Evolutionary conservation across 306 rosid species (phyloP), one percentile per base, ranked within the genome.

Genomic region (Acacia acuminata): DNA sequence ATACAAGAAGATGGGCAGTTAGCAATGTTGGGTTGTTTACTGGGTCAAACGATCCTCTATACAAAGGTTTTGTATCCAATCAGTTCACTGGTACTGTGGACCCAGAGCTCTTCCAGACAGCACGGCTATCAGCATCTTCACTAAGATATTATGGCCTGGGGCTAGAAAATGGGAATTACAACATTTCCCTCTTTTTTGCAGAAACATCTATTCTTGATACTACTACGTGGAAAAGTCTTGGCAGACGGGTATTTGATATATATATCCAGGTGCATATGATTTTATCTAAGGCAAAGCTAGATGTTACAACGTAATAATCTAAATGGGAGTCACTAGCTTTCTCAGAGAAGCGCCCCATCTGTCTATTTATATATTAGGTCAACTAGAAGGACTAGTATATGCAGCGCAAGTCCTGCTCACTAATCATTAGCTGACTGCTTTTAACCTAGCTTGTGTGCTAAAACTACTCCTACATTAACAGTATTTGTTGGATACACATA

Each of bases 141-240:
- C 69, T 94, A 63, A 87, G 98, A 85, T 92, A 94, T 86, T 91
- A 85, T 80, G 97, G 98, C 14, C 42, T 92, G 61, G 96, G 98
- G 53, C 88, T 92, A 53, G 80, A 92, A 69, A 91, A 92, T 75
- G 96, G 97, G 5, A 77, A 85, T 84, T 92, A 94, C 84, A 91
- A 85, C 42, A 82, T 94, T 48, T 85, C 80, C 68, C 97, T 94
- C 76, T 90, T 90, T 71, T 94, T 94, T 78, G 87, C 90, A 2
- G 96, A 94, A 84, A 86, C 78, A 51, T 82, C 81, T 81, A 77
- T 91, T 75, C 66, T 24, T 13, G 81, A 92, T 72, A 4, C 50
- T 22, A 43, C 86, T 20, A 36, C 87, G 1, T 92, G 98, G 98
- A 72, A 40, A 88, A 91, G 97, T 78, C 88, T 85, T 10, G 98